Evolutionary conservation across 345 rosid genomes (phyloP), one percentile per base, ranked within the genome.

Genomic region (Lumnitzera racemosa): DNA sequence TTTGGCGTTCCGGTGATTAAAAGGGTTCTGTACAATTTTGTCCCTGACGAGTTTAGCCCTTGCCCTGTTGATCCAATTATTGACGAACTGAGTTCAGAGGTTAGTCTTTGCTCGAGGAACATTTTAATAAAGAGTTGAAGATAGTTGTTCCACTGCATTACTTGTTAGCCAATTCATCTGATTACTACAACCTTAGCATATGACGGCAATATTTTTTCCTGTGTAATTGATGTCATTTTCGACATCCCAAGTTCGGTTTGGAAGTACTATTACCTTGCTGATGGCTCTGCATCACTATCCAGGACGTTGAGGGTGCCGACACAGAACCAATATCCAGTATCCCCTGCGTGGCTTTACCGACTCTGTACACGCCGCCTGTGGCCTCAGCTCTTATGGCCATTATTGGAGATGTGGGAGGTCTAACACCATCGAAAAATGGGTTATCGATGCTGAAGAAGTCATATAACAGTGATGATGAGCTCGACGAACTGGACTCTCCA

Each of bases 11-110:
- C 80, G 23, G 55, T 87, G 55, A 76, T 89, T 63, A 77, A 69
- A 76, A 80, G 85, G 70, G 76, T 82, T 71, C 91, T 92, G 46
- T 51, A 76, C 61, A 78, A 76, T 74, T 92, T 92, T 68, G 89
- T 89, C 61, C 94, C 98, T 0, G 98, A 92, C 13, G 96, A 89
- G 61, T 92, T 85, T 72, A 82, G 82, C 69, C 98, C 98, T 1
- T 76, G 79, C 48, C 83, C 89, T 63, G 81, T 87, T 62, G 73
- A 79, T 51, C 57, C 86, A 24, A 72, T 92, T 67, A 66, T 89
- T 49, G 83, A 85, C 55, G 73, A 81, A 68, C 55, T 92, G 46
- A 81, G 83, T 47, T 74, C 78, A 14, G 91, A 89, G 96, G 98
- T 89, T 57, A 64, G 83, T 67, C 66, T 50, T 43, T 47, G 8